These are phyloP conservation scores for Salmacisia buchloeana DNA, from an alignment of 1,284 basidiomycete genomes.

Conservation along the genomic window DNA sequence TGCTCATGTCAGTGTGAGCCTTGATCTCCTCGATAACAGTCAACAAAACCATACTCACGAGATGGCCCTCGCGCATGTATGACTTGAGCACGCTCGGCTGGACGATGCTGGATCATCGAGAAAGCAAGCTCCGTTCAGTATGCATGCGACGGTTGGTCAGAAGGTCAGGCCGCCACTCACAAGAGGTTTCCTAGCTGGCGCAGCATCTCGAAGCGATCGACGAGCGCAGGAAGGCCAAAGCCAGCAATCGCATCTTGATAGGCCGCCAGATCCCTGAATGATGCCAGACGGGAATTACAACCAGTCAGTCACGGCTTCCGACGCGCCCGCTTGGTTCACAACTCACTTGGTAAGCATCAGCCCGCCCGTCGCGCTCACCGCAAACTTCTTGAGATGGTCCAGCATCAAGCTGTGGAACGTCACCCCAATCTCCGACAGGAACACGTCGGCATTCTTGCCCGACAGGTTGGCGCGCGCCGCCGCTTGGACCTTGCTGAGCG, in stretches of 20 bases:
- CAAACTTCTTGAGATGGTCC: constrained; percentile 92
- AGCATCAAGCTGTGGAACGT: constrained; percentile 88
- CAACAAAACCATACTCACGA: constrained; percentile 17
- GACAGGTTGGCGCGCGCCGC: constrained; percentile 64
- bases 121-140: not conserved
- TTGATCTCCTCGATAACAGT: too few relatives aligned
- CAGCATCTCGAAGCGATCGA: constrained; percentile 96
- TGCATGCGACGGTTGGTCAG: not conserved
- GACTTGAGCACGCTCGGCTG: constrained; percentile 45
- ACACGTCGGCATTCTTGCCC: constrained; percentile 69
- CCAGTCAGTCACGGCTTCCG: not conserved
- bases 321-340: not conserved
- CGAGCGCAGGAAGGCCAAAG: constrained; percentile 74
- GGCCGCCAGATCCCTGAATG: constrained; percentile 77
- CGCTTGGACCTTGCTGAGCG: constrained; percentile 73
- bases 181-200: constrained; percentile 96
- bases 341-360: constrained; percentile 92
- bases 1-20: not conserved
- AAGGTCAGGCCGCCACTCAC: constrained; percentile 62
- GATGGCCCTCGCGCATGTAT: constrained; percentile 48
- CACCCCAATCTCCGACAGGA: constrained; percentile 87
- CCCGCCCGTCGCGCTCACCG: constrained; percentile 91
- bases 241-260: constrained; percentile 85
- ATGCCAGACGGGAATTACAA: not conserved
- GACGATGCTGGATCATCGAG: constrained; percentile 26